phyloP scores from a whole-genome alignment of 805 yeast species.

The Saccharomycopsis javanensis region DNA sequence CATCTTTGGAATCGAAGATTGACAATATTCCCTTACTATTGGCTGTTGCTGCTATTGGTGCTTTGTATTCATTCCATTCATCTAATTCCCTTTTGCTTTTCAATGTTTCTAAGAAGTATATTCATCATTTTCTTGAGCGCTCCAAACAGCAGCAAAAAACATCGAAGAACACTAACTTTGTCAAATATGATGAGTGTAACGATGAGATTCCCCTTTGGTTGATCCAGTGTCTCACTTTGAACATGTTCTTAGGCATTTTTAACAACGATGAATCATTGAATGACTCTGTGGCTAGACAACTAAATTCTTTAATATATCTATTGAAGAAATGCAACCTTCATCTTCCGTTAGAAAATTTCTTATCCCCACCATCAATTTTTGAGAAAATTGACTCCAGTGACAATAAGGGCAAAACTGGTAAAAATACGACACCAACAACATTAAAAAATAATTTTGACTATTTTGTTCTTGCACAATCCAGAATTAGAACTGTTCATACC shows the following conservation, averaged over 20 bases:
- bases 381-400: constrained; percentile 33
- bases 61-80: constrained; percentile 73
- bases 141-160: constrained; percentile 28
- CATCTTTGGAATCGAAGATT: constrained; percentile 41
- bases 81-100: constrained; percentile 63
- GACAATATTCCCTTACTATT: constrained; percentile 56
- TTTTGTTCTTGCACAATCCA: constrained; percentile 63
- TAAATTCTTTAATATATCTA: constrained; percentile 69
- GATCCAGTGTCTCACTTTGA: constrained; percentile 71
- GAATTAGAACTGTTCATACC: constrained; percentile 65
- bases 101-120: constrained; percentile 55
- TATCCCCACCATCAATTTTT: constrained; percentile 32
- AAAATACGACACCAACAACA: constrained; percentile 18
- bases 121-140: constrained; percentile 55
- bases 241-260: constrained; percentile 78
- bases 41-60: constrained; percentile 84
- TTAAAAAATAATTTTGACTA: constrained; percentile 33
- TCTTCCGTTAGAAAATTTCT: constrained; percentile 41
- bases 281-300: constrained; percentile 68
- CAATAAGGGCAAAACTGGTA: constrained; percentile 30
- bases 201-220: constrained; percentile 77
- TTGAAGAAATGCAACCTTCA: constrained; percentile 64
- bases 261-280: constrained; percentile 49
- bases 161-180: not conserved
- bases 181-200: constrained; percentile 18